Evolutionary conservation across 176 grass and related monocot genomes (phyloP), one percentile per base, ranked within the genome.

Genomic region (Juncus effusus): DNA sequence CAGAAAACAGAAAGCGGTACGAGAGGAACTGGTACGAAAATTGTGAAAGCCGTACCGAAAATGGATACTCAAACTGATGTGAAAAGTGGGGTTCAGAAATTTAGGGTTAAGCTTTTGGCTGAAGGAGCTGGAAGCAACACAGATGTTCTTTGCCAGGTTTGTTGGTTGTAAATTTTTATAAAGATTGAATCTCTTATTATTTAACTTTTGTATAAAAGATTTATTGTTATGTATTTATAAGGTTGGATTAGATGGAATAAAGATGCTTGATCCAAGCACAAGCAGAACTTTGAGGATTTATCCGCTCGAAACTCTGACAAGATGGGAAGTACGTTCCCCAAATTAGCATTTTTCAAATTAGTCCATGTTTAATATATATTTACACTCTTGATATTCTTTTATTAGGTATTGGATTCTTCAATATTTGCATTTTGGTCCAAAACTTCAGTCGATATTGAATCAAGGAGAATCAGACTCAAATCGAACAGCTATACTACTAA

Each of bases 201-300:
- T 13, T 61, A 14, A n/a, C 35, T 44, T 55, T 66, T 40, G 14
- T 2, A 35, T 53, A 37, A 14, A 38, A 28, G 19, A 15, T 40
- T 42, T n/a, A 28, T 62, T 62, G 36, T 74, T 13, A 36, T 60
- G 59, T 13, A 3, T 50, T 74, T 3, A 37, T 35, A 75, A 97
- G 94, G 75, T 97, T 80, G 94, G 94, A 71, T 80, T 97, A 80
- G 94, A 99, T 93, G 94, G 94, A 73, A 99, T 99, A 75, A 83
- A 84, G 60, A 99, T 99, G 94, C 94, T 99, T 56, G 94, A 99
- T 84, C 83, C 88, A 53, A 99, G 80, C 61, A 93, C 88, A 63
- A 84, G 75, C 60, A 89, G 94, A 60, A 89, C 80, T 51, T 28
- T 99, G 69, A 89, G 88, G 65, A 89, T 99, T 72, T 99, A 99